Base-by-base conservation (phyloP, 2,329 filamentous ascomycete genomes). In the Escovopsis sp. region DNA sequence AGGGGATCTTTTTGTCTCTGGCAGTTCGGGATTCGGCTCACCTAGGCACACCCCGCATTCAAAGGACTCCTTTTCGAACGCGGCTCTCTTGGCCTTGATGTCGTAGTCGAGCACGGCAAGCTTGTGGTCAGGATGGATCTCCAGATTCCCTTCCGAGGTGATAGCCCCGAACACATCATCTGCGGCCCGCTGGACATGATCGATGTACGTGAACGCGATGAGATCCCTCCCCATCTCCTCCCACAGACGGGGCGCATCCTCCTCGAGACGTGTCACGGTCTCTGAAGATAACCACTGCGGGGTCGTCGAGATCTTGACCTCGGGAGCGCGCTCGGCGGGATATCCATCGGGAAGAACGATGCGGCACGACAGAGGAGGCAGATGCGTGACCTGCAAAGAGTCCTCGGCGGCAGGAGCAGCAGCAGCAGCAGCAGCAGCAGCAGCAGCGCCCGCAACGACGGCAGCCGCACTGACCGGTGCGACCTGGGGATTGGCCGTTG, bases 31-130 rank as follows among this genome's bases (percentile, higher is more conserved):
- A 23, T 32, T 32, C 11, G 19, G 49, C 66, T 43, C 62, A 77
- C 72, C 72, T 38, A 95, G 63, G 56, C 88, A 95, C 39, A 96
- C 73, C 2, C 82, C 85, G 50, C 89, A 96, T 41, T 88, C 78
- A 55, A 91, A 95, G 0, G 85, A 94, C 52, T 81, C 82, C 50
- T 77, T 77, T 46, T 91, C 80, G 56, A 95, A 96, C 0, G 78
- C 77, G 19, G 76, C 75, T 43, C 76, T 75, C 55, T 82, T 82
- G 6, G 82, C 78, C 47, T 80, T 79, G 45, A 76, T 78, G 54
- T 94, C 83, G 53, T 84, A 86, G 49, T 87, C 82, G 36, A 94
- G 60, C 12, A 95, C 68, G 5, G 78, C 72, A 15, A 85, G 74
- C 60, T 85, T 83, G 54, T 77, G 68, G 45, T 70, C 67, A 2